These are phyloP conservation scores for Lactuca saligna DNA, from an alignment of 129 eudicot genomes.

Conservation along the genomic window DNA sequence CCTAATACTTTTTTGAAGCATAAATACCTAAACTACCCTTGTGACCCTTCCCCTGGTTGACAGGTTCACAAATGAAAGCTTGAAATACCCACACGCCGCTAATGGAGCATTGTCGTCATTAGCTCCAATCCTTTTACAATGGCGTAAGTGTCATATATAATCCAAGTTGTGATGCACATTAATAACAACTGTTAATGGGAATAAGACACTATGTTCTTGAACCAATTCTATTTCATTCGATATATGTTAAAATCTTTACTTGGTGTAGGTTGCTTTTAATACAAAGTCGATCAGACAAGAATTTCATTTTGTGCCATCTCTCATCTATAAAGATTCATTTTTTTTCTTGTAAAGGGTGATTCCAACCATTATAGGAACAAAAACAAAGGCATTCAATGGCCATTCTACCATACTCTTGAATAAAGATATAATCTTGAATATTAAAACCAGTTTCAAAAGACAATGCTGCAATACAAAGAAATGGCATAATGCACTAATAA, in stretches of 20 bases:
- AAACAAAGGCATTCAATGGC: constrained; percentile 52
- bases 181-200: too few relatives aligned
- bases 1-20: not conserved
- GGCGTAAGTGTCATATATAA: too few relatives aligned
- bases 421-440: constrained; percentile 62
- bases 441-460: constrained; percentile 45
- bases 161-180: not conserved
- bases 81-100: too few relatives aligned
- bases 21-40: constrained; percentile 1
- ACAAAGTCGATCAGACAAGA: too few relatives aligned
- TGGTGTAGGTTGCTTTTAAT: too few relatives aligned
- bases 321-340: constrained; percentile 9
- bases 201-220: constrained; percentile 48
- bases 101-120: too few relatives aligned
- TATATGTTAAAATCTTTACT: too few relatives aligned
- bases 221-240: not conserved
- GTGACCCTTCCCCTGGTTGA: constrained; percentile 2
- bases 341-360: constrained; percentile 50
- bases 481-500: too few relatives aligned
- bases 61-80: constrained; percentile 83
- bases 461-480: too few relatives aligned
- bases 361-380: constrained; percentile 76
- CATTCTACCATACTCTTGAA: constrained; percentile 54
- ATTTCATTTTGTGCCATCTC: too few relatives aligned
- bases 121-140: too few relatives aligned